Percentiles rank a stretch among this genome's conserved stretches.
Conservation (phyloP, 352 stramenopile genomes). For the Aphanomyces cochlioides region DNA sequence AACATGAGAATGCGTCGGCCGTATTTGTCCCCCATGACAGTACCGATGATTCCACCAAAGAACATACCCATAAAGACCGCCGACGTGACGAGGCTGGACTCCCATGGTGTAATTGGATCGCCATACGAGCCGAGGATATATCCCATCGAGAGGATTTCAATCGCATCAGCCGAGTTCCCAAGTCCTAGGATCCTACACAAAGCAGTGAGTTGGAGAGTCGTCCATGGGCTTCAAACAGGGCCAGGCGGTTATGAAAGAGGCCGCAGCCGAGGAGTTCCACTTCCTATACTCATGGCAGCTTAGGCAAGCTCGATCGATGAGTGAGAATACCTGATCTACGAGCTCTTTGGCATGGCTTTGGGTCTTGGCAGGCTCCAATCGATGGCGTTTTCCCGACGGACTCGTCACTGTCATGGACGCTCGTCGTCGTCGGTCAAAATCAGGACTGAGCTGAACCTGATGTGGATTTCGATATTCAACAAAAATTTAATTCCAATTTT, state of each 20-base stretch:
- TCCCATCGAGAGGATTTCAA: conserved; percentile 87
- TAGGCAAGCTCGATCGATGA: not conserved
- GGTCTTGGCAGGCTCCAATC: conserved; percentile 12
- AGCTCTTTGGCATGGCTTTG: conserved; percentile 21
- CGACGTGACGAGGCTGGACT: conserved; percentile 27
- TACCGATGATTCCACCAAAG: conserved; percentile 63
- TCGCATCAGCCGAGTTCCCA: conserved; percentile 85
- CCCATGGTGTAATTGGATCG: conserved; percentile 25
- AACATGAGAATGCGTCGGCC: conserved; percentile 74
- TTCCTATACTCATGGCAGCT: conserved; percentile 39
- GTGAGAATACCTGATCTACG: conserved; percentile 18
- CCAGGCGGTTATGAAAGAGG: conserved; percentile 60
- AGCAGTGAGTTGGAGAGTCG: conserved; percentile 45
- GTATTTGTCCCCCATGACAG: conserved; percentile 73
- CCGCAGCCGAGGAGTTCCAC: conserved; percentile 71
- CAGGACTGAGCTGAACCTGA: not conserved
- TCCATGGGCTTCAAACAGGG: conserved; percentile 47
- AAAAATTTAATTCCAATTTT: conserved; percentile 1
- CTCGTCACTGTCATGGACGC: not conserved
- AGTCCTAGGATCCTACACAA: conserved; percentile 63
- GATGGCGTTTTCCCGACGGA: conserved; percentile 1
- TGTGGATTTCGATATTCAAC: not conserved
- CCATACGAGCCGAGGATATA: conserved; percentile 62
- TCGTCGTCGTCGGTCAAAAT: not conserved
- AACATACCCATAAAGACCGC: conserved; percentile 63